These are phyloP conservation scores for Endotrypanum monterogeii DNA, from an alignment of 208 protist genomes.

Conservation along the genomic window DNA sequence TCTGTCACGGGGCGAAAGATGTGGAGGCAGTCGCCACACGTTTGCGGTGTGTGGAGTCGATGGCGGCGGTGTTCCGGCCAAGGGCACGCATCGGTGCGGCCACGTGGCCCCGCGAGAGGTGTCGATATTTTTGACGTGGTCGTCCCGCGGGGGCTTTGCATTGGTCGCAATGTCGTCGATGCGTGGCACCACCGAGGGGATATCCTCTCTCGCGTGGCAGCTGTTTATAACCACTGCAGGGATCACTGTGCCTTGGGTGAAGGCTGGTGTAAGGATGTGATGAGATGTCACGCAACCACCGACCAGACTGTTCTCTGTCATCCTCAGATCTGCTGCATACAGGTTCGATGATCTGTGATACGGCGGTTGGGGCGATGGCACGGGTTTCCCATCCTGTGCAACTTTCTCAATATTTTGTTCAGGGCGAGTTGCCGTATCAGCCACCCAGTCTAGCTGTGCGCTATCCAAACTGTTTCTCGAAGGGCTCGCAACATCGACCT, in stretches of 20 bases:
- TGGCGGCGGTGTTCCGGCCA: neutral
- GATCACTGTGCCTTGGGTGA: neutral
- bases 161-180: neutral
- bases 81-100: neutral
- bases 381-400: neutral
- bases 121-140: neutral
- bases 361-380: neutral
- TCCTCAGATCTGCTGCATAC: neutral
- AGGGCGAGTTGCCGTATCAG: neutral
- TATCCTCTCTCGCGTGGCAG: neutral
- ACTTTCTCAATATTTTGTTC: neutral
- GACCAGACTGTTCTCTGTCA: neutral
- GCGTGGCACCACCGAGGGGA: neutral
- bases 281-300: neutral
- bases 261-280: neutral
- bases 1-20: neutral
- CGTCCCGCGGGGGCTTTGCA: neutral
- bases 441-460: neutral
- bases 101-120: neutral
- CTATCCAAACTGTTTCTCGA: neutral
- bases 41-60: neutral
- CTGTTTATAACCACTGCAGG: neutral
- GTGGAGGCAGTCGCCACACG: slow-evolving; percentile 4
- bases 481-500: neutral
- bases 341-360: neutral